phyloP scores from a whole-genome alignment of 352 stramenopile genomes.

The Plasmopara muralis region DNA sequence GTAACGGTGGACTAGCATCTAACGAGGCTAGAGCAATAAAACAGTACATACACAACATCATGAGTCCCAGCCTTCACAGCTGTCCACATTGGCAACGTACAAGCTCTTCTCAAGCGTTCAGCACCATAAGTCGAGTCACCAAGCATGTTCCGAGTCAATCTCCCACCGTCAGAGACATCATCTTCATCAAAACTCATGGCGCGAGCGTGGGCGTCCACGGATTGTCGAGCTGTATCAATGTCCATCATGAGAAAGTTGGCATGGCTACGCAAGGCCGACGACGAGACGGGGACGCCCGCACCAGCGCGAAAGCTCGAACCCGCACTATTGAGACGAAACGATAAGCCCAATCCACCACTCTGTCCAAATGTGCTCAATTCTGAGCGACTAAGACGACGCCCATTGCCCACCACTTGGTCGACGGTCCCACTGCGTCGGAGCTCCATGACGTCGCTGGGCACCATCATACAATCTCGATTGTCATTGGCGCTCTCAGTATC shows the following conservation, averaged over 20 bases:
- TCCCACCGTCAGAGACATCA: slow-evolving; percentile 18
- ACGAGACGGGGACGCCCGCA: slow-evolving; percentile 23
- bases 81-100: slow-evolving; percentile 21
- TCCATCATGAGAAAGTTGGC: slow-evolving; percentile 52
- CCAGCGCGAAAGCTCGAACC: slow-evolving; percentile 20
- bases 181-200: slow-evolving; percentile 19
- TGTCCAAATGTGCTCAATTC: slow-evolving; percentile 23
- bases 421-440: slow-evolving; percentile 34
- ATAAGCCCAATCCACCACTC: slow-evolving; percentile 17
- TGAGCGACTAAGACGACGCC: slow-evolving; percentile 26
- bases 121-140: slow-evolving; percentile 20
- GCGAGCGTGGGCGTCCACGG: slow-evolving; percentile 20
- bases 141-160: slow-evolving; percentile 41
- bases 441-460: slow-evolving; percentile 32
- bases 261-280: slow-evolving; percentile 27
- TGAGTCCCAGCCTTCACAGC: neutral
- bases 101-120: slow-evolving; percentile 33
- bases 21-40: slow-evolving; percentile 33
- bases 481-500: slow-evolving; percentile 3
- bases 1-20: slow-evolving; percentile 59
- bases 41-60: slow-evolving; percentile 7
- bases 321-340: slow-evolving; percentile 21
- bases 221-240: slow-evolving; percentile 37
- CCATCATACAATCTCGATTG: slow-evolving; percentile 14
- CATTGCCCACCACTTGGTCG: slow-evolving; percentile 18